Evolutionary conservation across 2,329 filamentous ascomycete genomes (phyloP).

Genomic region (Macrophomina phaseolina): DNA sequence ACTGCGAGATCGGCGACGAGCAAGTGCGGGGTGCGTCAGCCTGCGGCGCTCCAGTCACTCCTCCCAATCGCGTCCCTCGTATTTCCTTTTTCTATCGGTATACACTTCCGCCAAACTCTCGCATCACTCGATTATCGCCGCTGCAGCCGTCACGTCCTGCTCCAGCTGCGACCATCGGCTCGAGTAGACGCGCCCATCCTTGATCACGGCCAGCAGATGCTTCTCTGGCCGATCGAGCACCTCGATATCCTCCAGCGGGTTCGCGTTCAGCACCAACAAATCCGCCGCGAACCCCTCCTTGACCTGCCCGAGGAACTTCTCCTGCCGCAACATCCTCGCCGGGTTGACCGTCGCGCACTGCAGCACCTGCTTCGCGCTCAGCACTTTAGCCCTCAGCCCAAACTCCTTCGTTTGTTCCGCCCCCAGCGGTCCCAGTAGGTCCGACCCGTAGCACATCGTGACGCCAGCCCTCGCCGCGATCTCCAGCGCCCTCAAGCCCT

Average conservation of each 20-base stretch:
- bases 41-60: not conserved
- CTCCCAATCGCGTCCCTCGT: not conserved
- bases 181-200: slow-evolving; percentile 57
- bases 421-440: slow-evolving; percentile 59
- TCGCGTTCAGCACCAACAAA: slow-evolving; percentile 57
- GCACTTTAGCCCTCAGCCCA: slow-evolving; percentile 50
- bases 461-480: slow-evolving; percentile 60
- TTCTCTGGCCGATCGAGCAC: slow-evolving; percentile 57
- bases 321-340: slow-evolving; percentile 56
- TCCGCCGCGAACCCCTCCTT: slow-evolving; percentile 59
- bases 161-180: slow-evolving; percentile 41
- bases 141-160: slow-evolving; percentile 8
- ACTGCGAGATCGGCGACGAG: not conserved
- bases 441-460: slow-evolving; percentile 62
- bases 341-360: slow-evolving; percentile 60
- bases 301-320: slow-evolving; percentile 57
- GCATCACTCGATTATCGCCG: slow-evolving; percentile 9
- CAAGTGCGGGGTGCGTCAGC: slow-evolving; percentile 19
- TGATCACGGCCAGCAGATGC: slow-evolving; percentile 58
- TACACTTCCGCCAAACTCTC: not conserved
- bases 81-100: not conserved
- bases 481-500: slow-evolving; percentile 54
- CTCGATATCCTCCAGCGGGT: slow-evolving; percentile 62
- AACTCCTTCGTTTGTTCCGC: slow-evolving; percentile 59
- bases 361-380: slow-evolving; percentile 53